Evolutionary conservation across 2,329 filamentous ascomycete species (phyloP), one percentile per base, ranked within the genome.

Genomic region (Hymenoscyphus linearis): DNA sequence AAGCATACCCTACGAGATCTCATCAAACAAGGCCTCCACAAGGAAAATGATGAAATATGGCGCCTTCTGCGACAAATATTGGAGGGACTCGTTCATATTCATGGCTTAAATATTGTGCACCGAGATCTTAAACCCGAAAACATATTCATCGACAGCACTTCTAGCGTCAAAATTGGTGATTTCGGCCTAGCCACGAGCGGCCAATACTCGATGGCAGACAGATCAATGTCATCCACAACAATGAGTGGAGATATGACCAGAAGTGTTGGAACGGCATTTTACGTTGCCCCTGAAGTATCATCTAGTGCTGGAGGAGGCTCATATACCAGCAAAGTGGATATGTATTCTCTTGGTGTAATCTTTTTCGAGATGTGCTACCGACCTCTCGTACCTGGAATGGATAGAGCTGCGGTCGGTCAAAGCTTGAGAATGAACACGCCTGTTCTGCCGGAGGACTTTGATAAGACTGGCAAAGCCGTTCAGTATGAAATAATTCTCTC

Each of bases 111-210:
- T 56, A 96, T 99, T 66, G 95, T 98, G 14, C 95, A 99, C 73
- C 88, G 95, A 9, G 95, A 99, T 74, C 80, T 99, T 31, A 99
- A 99, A 73, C 95, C 95, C 0, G 95, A 98, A 72, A 99, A 99
- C 67, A 88, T 99, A 34, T 99, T 99, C 76, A 96, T 99, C 66
- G 93, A 98, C 70, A 85, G 89, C 7, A 83, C 88, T 2, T 91
- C 92, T 65, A 95, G 96, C 68, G 92, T 96, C 40, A 95, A 96
- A 67, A 97, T 99, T 68, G 95, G 95, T 52, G 95, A 99, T 71
- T 98, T 99, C 74, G 95, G 95, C 4, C 80, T 99, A 37, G 95
- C 95, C 18, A 98, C 93, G 0, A 95, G 89, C 65, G 91, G 91
- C 0, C 91, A 96, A 69, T 87, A 89, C 66, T 82, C 85, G 2